Base-by-base conservation (phyloP, 2,329 filamentous ascomycete genomes). In the Pseudogymnoascus sp. region DNA sequence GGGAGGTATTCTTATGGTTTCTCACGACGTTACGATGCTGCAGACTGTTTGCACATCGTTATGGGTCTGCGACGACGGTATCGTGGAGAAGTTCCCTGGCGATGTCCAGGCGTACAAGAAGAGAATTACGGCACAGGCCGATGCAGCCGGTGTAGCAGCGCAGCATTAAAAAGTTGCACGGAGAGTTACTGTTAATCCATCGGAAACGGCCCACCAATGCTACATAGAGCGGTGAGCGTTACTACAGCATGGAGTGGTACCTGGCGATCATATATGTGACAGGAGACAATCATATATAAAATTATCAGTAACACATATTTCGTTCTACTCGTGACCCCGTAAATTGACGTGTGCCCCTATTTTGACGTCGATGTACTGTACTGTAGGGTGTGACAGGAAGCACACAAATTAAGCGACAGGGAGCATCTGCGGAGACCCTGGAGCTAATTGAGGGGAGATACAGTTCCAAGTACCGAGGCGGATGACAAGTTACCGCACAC, bases 81-180 rank as follows among this genome's bases (percentile, higher is more conserved):
- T 88, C 1, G 92, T 99, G 18, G 91, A 96, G 82, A 92, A 97
- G 78, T 99, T 99, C 77, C 86, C 89, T 64, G 94, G 94, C 34
- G 92, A 95, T 69, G 92, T 99, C 59, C 90, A 96, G 76, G 87
- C 90, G 64, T 99, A 99, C 79, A 99, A 99, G 87, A 96, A 92
- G 84, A 87, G 90, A 75, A 97, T 99, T 70, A 84, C 85, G 16
- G 87, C 90, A 12, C 92, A 97, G 77, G 93, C 93, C 20, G 88
- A 96, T 73, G 87, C 87, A 60, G 86, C 88, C 54, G 94, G 94
- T 67, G 92, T 97, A 41, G 94, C 92, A 61, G 84, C 85, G 72
- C 79, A 80, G 58, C 83, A 86, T 70, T 85, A 73, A 18, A n/a
- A 9, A 18, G 34, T 58, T 58, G 9, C 47, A 54, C 28, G 16